These are phyloP conservation scores for Lunularia cruciata DNA, from an alignment of 225 moss, liverwort and hornwort species.

Conservation along the genomic window DNA sequence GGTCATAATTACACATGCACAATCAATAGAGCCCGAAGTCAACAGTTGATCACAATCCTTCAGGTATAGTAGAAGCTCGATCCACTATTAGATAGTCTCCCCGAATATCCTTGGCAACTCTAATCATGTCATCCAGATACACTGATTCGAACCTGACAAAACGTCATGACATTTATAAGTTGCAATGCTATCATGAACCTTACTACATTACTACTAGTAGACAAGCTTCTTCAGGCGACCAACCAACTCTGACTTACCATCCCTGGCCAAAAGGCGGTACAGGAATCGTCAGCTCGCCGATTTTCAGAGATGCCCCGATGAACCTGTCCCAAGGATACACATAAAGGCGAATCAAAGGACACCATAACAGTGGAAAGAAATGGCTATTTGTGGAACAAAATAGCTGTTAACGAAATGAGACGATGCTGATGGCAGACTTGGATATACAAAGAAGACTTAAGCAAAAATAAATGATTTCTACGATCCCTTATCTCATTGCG, in stretches of 20 bases:
- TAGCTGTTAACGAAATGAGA: no score
- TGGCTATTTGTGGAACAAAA: no score
- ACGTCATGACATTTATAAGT: neutral
- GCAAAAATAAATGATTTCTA: no score
- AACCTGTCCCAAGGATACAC: no score
- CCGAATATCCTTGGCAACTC: conserved; percentile 75
- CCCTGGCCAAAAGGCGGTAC: conserved; percentile 87
- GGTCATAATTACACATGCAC: neutral
- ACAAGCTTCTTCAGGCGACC: neutral
- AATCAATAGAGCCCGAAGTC: neutral
- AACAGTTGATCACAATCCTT: conserved; percentile 4
- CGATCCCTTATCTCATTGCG: no score
- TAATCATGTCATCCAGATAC: conserved; percentile 73
- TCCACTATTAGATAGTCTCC: conserved; percentile 78
- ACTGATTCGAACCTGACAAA: conserved; percentile 77
- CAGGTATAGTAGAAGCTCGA: conserved; percentile 47
- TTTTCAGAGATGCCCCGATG: conserved; percentile 53
- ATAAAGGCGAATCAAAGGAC: no score
- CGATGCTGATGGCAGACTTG: neutral
- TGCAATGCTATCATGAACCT: no score
- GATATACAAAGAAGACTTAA: no score
- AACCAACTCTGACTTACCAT: conserved; percentile 49
- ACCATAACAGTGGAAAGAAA: no score
- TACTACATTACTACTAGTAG: no score
- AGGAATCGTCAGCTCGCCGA: conserved; percentile 56